phyloP scores from a whole-genome alignment of 1,139 yeast species.

The Lodderomyces theae region DNA sequence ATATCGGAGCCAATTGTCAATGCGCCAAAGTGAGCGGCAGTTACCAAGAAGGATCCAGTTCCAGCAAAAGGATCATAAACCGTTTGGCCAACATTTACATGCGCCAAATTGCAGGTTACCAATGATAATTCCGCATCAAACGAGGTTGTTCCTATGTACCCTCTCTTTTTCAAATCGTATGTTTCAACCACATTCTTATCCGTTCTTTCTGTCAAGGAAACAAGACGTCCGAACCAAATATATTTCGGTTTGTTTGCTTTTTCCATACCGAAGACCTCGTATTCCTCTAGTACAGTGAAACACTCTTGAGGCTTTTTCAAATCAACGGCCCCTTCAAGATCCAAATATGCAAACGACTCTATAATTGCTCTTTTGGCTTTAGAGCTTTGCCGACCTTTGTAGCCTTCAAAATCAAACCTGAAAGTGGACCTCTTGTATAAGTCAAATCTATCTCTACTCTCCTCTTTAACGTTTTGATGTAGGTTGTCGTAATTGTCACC shows the following conservation, averaged over 20 bases:
- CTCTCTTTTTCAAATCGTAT: constrained; percentile 78
- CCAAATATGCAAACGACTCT: constrained; percentile 69
- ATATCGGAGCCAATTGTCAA: constrained; percentile 85
- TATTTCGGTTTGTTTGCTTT: constrained; percentile 53
- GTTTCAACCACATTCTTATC: constrained; percentile 60
- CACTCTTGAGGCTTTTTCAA: constrained; percentile 76
- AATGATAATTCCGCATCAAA: constrained; percentile 88
- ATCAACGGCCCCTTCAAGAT: constrained; percentile 71
- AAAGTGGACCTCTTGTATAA: constrained; percentile 50
- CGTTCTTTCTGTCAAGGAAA: constrained; percentile 61
- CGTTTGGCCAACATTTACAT: constrained; percentile 60
- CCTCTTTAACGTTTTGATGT: constrained; percentile 50
- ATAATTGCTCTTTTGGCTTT: constrained; percentile 59
- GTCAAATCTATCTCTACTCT: constrained; percentile 26
- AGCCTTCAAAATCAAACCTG: constrained; percentile 79
- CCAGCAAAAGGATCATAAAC: constrained; percentile 96
- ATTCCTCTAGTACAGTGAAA: constrained; percentile 76
- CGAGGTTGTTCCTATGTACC: constrained; percentile 92
- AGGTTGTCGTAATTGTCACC: constrained; percentile 57
- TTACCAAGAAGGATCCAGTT: constrained; percentile 90
- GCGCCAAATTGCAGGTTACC: constrained; percentile 83
- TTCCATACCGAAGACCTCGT: constrained; percentile 48
- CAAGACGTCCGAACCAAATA: constrained; percentile 74
- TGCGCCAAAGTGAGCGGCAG: constrained; percentile 86
- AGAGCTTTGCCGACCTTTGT: constrained; percentile 62